Conservation (phyloP, 129 eudicot genomes). For the Gnaphalium uliginosum region DNA sequence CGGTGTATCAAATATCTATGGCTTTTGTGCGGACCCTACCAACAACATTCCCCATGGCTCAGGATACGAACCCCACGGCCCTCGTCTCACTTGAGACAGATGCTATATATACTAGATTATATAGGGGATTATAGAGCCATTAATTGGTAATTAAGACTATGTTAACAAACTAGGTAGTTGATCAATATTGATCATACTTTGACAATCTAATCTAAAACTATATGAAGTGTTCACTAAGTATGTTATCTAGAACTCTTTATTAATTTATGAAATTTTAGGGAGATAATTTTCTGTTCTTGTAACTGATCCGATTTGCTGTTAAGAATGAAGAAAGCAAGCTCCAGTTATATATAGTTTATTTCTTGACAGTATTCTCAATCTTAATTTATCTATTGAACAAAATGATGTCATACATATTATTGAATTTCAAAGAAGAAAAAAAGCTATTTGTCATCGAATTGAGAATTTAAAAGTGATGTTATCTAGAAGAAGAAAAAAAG, state of each 20-base stretch:
- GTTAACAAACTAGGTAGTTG: neutral
- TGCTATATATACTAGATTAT: neutral
- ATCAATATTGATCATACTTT: conserved; percentile 1
- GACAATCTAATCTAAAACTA: conserved; percentile 13
- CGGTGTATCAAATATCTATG: conserved; percentile 46
- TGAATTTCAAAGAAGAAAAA: no score
- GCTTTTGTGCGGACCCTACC: conserved; percentile 40
- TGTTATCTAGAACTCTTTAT: conserved; percentile 8
- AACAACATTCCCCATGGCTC: conserved; percentile 26
- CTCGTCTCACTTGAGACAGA: conserved; percentile 36
- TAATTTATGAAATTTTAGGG: neutral
- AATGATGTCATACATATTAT: no score
- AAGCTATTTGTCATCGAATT: no score
- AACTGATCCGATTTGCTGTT: no score
- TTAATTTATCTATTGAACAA: no score
- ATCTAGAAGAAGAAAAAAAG: no score
- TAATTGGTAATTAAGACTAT: neutral
- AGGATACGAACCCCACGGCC: conserved; percentile 27
- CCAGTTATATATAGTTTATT: no score
- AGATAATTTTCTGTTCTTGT: neutral
- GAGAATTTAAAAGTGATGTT: no score
- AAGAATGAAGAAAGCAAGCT: no score
- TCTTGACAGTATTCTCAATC: no score
- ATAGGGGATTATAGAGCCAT: conserved; percentile 11
- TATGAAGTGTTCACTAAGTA: neutral